Evolutionary conservation across 371 early-diverging fungal species (phyloP), one percentile per base, ranked within the genome.

Genomic region (Fennellomyces sp.): DNA sequence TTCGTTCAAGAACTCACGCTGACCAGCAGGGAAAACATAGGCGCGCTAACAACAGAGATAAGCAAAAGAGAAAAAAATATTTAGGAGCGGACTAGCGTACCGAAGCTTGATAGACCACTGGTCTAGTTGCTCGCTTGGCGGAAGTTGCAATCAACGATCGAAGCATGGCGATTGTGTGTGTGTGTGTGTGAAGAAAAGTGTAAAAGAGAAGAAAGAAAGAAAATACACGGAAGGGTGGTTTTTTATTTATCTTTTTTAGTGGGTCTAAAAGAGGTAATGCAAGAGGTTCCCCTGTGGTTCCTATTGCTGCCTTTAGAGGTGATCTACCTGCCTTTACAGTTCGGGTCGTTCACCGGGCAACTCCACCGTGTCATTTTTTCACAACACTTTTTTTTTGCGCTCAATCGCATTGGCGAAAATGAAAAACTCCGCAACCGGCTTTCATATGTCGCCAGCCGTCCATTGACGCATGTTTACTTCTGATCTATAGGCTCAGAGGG

Each of bases 1-100:
- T 52, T 78, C 73, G 72, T 92, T 93, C 35, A 93, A 82, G 52
- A 84, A 78, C 82, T 86, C 84, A 61, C 72, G 76, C 68, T 85
- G 86, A 42, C 86, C 86, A 63, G 82, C 81, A 73, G 86, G 86
- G 63, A 86, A 86, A 7, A 76, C 81, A 71, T 82, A 83, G 25
- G 75, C 70, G 58, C 86, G 83, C 86, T 83, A 71, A 56, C 10
- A 25, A 28, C 13, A 23, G 33, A 48, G 2, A 3, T 23, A 42
- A 19, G 17, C 7, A 3, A 42, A 10, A 2, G 19, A 10, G 1
- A 41, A 10, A 17, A 41, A 41, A 25, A 3, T 10, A 42, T 15
- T 19, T n/a, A 15, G 13, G 39, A 17, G 12, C 17, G 21, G 13
- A 15, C 27, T 13, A 6, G 56, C 62, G 55, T 63, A 76, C 76